Evolutionary conservation across 257 asterid genomes (phyloP).

Genomic region (Linderniella brevidens): DNA sequence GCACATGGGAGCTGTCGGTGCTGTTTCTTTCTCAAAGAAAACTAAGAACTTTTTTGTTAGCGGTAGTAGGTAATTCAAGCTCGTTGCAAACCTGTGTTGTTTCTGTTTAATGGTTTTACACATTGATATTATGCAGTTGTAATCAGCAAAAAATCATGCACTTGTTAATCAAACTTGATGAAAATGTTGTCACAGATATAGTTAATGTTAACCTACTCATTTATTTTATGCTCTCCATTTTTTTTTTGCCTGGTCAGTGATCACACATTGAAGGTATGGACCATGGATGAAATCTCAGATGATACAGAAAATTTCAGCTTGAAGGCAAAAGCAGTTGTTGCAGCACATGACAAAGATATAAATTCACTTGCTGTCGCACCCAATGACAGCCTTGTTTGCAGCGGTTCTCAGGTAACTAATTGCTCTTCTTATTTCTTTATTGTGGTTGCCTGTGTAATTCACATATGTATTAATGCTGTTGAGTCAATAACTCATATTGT

Average conservation of each 20-base stretch:
- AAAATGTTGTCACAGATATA: not conserved
- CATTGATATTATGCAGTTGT: no score
- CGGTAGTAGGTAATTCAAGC: constrained; percentile 69
- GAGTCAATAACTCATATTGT: not conserved
- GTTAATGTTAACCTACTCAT: not conserved
- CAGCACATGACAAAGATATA: constrained; percentile 96
- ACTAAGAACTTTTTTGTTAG: constrained; percentile 58
- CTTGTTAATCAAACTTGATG: constrained; percentile 5
- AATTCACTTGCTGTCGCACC: constrained; percentile 86
- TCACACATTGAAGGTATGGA: constrained; percentile 85
- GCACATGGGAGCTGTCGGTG: constrained; percentile 81
- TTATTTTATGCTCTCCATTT: constrained; percentile 9
- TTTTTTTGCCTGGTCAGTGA: constrained; percentile 37
- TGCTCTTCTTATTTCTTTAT: not conserved
- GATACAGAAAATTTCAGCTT: constrained; percentile 30
- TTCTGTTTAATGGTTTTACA: not conserved
- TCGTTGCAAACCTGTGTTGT: not conserved
- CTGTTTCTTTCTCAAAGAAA: constrained; percentile 73
- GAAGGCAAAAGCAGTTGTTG: constrained; percentile 80
- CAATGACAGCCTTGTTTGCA: constrained; percentile 87
- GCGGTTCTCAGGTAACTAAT: constrained; percentile 79
- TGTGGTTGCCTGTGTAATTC: not conserved
- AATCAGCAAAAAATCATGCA: no score
- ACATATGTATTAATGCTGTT: not conserved
- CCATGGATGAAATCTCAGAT: constrained; percentile 46